Base-by-base conservation (phyloP, 352 stramenopile genomes). In the Pythium pectinolyticum region DNA sequence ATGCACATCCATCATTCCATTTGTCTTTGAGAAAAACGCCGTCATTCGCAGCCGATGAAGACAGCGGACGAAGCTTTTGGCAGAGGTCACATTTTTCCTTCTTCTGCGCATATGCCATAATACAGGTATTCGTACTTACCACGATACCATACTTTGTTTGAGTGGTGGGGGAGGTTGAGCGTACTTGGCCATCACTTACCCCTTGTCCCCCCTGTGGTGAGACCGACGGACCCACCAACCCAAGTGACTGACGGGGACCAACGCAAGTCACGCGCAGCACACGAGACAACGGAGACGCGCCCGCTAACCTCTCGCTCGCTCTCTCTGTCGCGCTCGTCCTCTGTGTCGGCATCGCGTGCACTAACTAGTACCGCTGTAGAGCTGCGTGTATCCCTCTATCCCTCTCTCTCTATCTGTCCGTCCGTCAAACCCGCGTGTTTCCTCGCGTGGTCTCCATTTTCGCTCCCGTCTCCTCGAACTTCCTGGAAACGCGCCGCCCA, bases 131-230 rank as follows among this genome's bases (percentile, higher is more conserved):
- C 40, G 40, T 48, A 48, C 40, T 48, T 48, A 48, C 19, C 20
- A n/a, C n/a, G 40, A 28, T 48, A 48, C n/a, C 20, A 48, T 48
- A 48, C n/a, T 48, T 48, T 30, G 28, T 48, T n/a, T 48, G 40
- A 48, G 40, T 48, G 40, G 40, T 48, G 40, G 40, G 40, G 40
- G 40, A 48, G 40, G 40, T 48, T 48, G 28, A 22, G 28, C 40
- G 14, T 5, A 22, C 40, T n/a, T n/a, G 40, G 40, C 40, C 40
- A 48, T 48, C 28, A 48, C 40, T 48, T 48, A 48, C 40, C 40
- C 40, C 40, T 48, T 48, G 40, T 48, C 40, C 40, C 40, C 40
- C 40, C 40, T 28, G 7, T 37, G 32, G n/a, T n/a, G n/a, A n/a
- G n/a, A n/a, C n/a, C n/a, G n/a, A n/a, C 20, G 40, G 5, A 3